phyloP scores from a whole-genome alignment of 2,329 filamentous ascomycete species.

The Gaeumannomyces sp. region DNA sequence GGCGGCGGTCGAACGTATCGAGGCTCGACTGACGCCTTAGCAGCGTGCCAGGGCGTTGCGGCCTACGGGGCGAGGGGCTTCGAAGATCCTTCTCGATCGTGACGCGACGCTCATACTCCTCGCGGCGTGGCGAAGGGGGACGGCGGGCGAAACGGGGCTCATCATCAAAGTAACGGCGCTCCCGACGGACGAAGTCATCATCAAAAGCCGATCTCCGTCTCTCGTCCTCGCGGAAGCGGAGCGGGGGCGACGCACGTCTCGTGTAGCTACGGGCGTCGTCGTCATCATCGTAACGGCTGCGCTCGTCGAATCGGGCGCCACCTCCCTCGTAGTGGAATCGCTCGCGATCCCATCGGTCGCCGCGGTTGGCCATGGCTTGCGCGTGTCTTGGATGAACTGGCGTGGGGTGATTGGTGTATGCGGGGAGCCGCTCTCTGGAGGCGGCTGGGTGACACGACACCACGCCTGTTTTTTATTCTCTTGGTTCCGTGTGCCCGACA shows the following conservation, averaged over 20 bases:
- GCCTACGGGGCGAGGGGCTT: slow-evolving; percentile 42
- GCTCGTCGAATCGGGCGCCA: slow-evolving; percentile 23
- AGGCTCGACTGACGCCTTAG: slow-evolving; percentile 80
- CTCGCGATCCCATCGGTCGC: slow-evolving; percentile 49
- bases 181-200: slow-evolving; percentile 36
- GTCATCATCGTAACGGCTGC: slow-evolving; percentile 46
- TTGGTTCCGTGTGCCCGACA: not conserved
- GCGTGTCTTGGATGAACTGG: not conserved
- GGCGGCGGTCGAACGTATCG: slow-evolving; percentile 80
- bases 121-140: slow-evolving; percentile 32
- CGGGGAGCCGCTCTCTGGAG: not conserved
- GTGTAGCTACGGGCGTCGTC: slow-evolving; percentile 34
- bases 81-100: slow-evolving; percentile 48
- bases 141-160: slow-evolving; percentile 33
- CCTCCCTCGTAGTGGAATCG: slow-evolving; percentile 38
- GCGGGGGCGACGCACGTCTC: slow-evolving; percentile 19
- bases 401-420: not conserved
- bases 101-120: slow-evolving; percentile 49
- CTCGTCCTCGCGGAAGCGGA: slow-evolving; percentile 41
- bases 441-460: not conserved
- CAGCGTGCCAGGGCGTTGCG: slow-evolving; percentile 56
- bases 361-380: slow-evolving; percentile 21
- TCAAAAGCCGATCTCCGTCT: slow-evolving; percentile 29
- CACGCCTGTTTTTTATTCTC: too few relatives aligned
- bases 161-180: slow-evolving; percentile 49